Conservation (phyloP, 352 stramenopile genomes). For the Pythium periplocum region DNA sequence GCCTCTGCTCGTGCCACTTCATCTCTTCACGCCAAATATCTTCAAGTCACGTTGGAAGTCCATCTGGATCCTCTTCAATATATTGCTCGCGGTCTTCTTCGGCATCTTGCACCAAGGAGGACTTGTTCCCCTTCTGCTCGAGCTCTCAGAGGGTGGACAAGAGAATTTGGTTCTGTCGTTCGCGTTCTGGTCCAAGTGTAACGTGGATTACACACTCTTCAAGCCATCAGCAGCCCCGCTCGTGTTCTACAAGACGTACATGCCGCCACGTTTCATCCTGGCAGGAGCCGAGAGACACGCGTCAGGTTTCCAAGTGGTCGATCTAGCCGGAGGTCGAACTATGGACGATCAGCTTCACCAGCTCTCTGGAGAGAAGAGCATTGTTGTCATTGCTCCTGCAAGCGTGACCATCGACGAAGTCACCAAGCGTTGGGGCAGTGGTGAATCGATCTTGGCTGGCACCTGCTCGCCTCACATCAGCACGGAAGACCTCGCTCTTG, state of each 20-base stretch:
- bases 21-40: constrained; percentile 33
- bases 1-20: constrained; percentile 80
- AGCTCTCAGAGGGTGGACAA: constrained; percentile 20
- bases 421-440: constrained; percentile 1
- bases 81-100: constrained; percentile 50
- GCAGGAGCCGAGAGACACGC: constrained; percentile 11
- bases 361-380: not conserved
- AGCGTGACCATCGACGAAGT: constrained; percentile 30
- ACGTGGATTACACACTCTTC: constrained; percentile 9
- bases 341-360: constrained; percentile 11
- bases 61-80: constrained; percentile 52
- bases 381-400: constrained; percentile 37
- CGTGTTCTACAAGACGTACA: constrained; percentile 76
- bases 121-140: constrained; percentile 52
- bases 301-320: constrained; percentile 37
- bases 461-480: constrained; percentile 49
- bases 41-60: constrained; percentile 3
- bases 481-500: constrained; percentile 47
- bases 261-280: constrained; percentile 77
- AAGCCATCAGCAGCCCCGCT: constrained; percentile 19
- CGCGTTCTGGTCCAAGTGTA: constrained; percentile 19
- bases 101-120: constrained; percentile 69
- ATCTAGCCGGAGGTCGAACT: constrained; percentile 33
- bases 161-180: constrained; percentile 13
- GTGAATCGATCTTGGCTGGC: constrained; percentile 16